These are phyloP conservation scores for Yamadazyma mexicana DNA, from an alignment of 1,139 yeast species.

Conservation along the genomic window DNA sequence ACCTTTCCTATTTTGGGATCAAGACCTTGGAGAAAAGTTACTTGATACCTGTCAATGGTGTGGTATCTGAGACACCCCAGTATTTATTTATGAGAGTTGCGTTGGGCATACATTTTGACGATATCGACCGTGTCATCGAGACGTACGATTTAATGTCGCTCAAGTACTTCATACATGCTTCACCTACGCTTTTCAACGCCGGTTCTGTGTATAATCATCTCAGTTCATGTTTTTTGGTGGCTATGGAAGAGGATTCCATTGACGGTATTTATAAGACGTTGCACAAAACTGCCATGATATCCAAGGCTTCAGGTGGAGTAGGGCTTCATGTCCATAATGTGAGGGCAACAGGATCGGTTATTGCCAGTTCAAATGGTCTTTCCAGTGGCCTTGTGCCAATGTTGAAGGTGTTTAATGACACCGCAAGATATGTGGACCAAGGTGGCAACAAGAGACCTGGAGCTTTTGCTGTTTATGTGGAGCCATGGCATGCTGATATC, in stretches of 20 bases:
- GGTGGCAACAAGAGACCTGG: constrained; percentile 67
- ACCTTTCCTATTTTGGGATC: constrained; percentile 51
- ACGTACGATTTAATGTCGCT: constrained; percentile 54
- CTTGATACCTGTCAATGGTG: constrained; percentile 34
- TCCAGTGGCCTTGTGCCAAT: constrained; percentile 60
- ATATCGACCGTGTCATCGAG: constrained; percentile 41
- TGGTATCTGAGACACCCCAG: constrained; percentile 51
- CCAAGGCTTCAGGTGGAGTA: constrained; percentile 61
- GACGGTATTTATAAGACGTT: constrained; percentile 59
- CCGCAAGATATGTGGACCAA: constrained; percentile 63
- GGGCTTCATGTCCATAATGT: constrained; percentile 59
- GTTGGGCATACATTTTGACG: constrained; percentile 49
- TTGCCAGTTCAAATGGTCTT: constrained; percentile 54
- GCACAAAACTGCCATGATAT: constrained; percentile 54
- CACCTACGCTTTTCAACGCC: constrained; percentile 56
- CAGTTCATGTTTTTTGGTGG: constrained; percentile 57
- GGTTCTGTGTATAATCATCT: constrained; percentile 49
- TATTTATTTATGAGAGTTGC: constrained; percentile 52
- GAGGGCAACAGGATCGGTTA: constrained; percentile 50
- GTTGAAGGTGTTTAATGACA: constrained; percentile 58
- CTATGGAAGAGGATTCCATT: constrained; percentile 59
- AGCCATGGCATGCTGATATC: constrained; percentile 63
- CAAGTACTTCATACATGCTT: constrained; percentile 54
- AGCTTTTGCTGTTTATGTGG: constrained; percentile 60
- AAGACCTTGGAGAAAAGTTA: constrained; percentile 53